phyloP scores from a whole-genome alignment of 495 filamentous ascomycete species.

The Penicillium lagena region DNA sequence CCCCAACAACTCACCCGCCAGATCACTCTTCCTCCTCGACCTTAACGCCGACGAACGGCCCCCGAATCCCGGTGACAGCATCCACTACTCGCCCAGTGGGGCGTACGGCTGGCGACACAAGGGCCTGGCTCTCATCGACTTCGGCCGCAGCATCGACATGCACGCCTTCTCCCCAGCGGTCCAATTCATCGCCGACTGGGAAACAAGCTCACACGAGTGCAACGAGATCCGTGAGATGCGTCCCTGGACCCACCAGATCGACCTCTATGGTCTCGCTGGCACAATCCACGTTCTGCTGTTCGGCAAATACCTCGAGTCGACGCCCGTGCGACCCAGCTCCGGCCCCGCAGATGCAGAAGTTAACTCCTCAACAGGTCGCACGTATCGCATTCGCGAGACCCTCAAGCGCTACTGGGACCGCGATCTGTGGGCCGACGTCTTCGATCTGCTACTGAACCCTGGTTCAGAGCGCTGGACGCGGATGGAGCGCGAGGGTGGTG shows the following conservation, averaged over 20 bases:
- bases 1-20: conserved; percentile 12
- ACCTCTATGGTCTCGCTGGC: conserved; percentile 87
- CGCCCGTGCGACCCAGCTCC: conserved; percentile 37
- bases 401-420: conserved; percentile 94
- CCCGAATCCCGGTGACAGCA: conserved; percentile 29
- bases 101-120: conserved; percentile 71
- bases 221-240: conserved; percentile 88
- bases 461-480: conserved; percentile 39
- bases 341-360: conserved; percentile 4
- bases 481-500: conserved; percentile 52
- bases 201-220: conserved; percentile 75
- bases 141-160: conserved; percentile 94
- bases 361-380: conserved; percentile 28
- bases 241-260: conserved; percentile 94
- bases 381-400: conserved; percentile 64
- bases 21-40: conserved; percentile 25
- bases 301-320: conserved; percentile 88
- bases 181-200: conserved; percentile 93
- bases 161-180: conserved; percentile 67
- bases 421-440: conserved; percentile 78
- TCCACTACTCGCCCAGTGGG: conserved; percentile 64
- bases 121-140: conserved; percentile 85
- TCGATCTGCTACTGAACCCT: conserved; percentile 86
- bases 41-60: conserved; percentile 37
- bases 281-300: conserved; percentile 83